Percentiles rank a stretch among this genome's conserved stretches.
Conservation (phyloP, 345 rosid genomes). For the Lepidium aucheri region DNA sequence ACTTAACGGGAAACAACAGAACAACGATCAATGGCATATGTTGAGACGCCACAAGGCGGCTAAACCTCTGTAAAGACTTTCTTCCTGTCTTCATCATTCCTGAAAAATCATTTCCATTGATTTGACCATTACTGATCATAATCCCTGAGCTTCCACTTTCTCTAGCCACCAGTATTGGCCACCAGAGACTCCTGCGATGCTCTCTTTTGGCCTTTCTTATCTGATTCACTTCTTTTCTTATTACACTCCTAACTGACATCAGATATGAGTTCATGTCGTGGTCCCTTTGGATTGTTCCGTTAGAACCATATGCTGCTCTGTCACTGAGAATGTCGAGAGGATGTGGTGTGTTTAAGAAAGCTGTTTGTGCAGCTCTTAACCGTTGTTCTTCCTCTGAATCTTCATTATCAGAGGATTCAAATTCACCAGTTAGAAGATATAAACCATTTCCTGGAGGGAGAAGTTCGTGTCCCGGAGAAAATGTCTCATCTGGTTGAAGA, state of each 20-base stretch:
- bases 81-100: conserved; percentile 55
- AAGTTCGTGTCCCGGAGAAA: conserved; percentile 71
- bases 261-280: conserved; percentile 76
- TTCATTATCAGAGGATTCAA: conserved; percentile 21
- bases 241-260: conserved; percentile 48
- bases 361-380: conserved; percentile 44
- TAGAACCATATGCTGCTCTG: conserved; percentile 66
- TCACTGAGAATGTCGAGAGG: conserved; percentile 82
- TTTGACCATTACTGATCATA: conserved; percentile 27
- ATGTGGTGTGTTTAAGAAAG: conserved; percentile 77
- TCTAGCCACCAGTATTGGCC: conserved; percentile 43
- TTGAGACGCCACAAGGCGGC: conserved; percentile 71
- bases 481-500: conserved; percentile 73
- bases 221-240: conserved; percentile 55
- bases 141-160: conserved; percentile 23
- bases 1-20: conserved; percentile 56
- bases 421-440: conserved; percentile 37
- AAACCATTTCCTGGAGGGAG: conserved; percentile 80
- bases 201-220: conserved; percentile 51
- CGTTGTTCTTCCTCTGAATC: conserved; percentile 43
- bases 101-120: conserved; percentile 41
- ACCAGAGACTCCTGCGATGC: conserved; percentile 54
- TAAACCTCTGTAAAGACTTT: conserved; percentile 57
- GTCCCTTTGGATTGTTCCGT: conserved; percentile 70
- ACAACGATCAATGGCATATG: conserved; percentile 77